Base-by-base conservation (phyloP, 768 basidiomycete genomes). In the Cyclocybe cylindracea region DNA sequence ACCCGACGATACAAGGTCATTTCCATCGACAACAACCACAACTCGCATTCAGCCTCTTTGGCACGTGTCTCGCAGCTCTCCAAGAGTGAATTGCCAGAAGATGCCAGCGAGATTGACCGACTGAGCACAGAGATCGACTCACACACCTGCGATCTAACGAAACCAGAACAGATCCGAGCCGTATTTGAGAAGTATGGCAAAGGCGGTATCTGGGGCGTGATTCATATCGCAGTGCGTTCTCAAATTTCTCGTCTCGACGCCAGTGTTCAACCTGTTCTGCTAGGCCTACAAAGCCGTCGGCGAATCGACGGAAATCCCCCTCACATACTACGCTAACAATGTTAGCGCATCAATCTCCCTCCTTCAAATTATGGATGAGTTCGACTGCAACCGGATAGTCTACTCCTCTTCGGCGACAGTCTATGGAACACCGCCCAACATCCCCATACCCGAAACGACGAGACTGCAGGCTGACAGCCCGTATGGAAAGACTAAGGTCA, bases 391-490 rank as follows among this genome's bases (percentile, higher is more conserved):
- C 47, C 83, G 92, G 53, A 75, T 99, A 51, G 96, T 99, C 46
- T 99, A 98, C 76, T 98, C 97, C 1, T 98, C 95, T 9, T 96
- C 94, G 18, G 97, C 97, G 5, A 98, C 97, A 13, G 97, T 99
- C 19, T 99, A 99, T 65, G 97, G 97, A 48, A 94, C 86, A 3
- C 97, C 97, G 8, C 87, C 91, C 16, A 75, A 74, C 45, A 90
- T 98, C 40, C 97, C 97, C 46, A 98, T 98, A 59, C 92, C 94
- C 11, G 97, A 99, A 71, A 81, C 86, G 3, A 94, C 92, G 3
- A 85, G 89, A 13, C 72, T 98, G 53, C 72, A 89, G 66, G 91
- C 96, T 0, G 87, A 94, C 66, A 94, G 92, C 62, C 90, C 90
- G 31, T 99, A 99, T 64, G 97, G 94, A 29, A 89, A 87, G 66